Evolutionary conservation across 2,329 filamentous ascomycete species (phyloP), one percentile per base, ranked within the genome.

Genomic region (Stachybotrys echinatus): DNA sequence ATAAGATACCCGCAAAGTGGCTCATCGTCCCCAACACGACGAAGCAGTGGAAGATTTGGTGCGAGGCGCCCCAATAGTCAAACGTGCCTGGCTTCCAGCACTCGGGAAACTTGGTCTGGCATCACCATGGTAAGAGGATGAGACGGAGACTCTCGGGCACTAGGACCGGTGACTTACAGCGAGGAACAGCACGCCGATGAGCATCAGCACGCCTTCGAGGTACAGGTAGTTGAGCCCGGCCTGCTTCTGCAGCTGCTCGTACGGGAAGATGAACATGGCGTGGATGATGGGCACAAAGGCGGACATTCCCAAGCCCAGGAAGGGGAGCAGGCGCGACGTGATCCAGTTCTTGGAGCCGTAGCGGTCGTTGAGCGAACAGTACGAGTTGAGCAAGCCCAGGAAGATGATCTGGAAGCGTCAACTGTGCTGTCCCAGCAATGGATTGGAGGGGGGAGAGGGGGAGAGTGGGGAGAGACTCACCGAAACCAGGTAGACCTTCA

Each of bases 31-130:
- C 70, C 5, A 74, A 27, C 0, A 74, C 72, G 10, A 75, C 71
- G 6, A 74, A 61, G 12, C 72, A 55, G 48, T 76, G 73, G 49
- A 76, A 75, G 6, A 75, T 65, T 52, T 75, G 73, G 51, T 75
- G 73, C 14, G 73, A 76, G 4, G 67, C 65, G 17, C 72, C 70
- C 53, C 63, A 70, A 27, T 73, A 67, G 55, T 76, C 74, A 56
- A 76, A 76, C 8, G 50, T 61, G 3, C 70, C 73, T 2, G 73
- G 73, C 18, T 55, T 63, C 45, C 66, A 57, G 23, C 62, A 63
- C 56, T 77, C 74, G 2, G 74, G 74, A 45, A 76, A 68, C 42
- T 68, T 62, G 8, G 62, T 67, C 72, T 74, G 31, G 6, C 7
- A 19, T 43, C 5, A n/a, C 17, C 12, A 14, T 22, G 18, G 42